phyloP scores from a whole-genome alignment of 257 asterid genomes.

The Leptodermis oblonga region DNA sequence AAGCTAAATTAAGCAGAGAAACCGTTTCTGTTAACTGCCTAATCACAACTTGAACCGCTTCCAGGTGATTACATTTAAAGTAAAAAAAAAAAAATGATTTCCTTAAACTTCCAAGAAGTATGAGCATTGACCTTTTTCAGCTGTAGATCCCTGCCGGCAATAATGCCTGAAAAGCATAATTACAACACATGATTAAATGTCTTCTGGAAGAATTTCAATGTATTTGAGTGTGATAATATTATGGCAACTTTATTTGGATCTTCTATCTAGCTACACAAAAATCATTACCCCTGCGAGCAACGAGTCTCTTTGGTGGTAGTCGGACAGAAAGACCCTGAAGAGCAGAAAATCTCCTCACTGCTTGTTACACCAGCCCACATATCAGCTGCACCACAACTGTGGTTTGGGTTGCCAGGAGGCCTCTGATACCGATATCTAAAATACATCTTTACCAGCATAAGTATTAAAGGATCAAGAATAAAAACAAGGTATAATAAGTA shows the following conservation, averaged over 20 bases:
- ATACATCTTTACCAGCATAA: constrained; percentile 30
- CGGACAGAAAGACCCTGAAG: constrained; percentile 93
- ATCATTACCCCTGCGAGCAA: constrained; percentile 64
- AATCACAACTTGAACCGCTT: background rate
- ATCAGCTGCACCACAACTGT: constrained; percentile 93
- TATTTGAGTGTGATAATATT: background rate
- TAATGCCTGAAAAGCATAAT: constrained; percentile 59
- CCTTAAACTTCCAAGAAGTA: background rate
- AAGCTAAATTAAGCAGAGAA: background rate
- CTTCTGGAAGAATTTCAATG: background rate
- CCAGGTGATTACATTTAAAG: background rate
- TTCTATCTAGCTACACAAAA: constrained; percentile 15
- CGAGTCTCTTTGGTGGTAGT: constrained; percentile 56
- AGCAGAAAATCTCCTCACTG: constrained; percentile 73
- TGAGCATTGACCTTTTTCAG: constrained; percentile 49
- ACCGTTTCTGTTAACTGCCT: background rate
- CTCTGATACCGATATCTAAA: constrained; percentile 79
- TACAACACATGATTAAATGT: background rate
- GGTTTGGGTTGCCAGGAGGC: constrained; percentile 81
- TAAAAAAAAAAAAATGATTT: constrained; percentile 8
- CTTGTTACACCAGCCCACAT: constrained; percentile 71
- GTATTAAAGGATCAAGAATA: constrained; percentile 29
- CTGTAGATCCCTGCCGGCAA: constrained; percentile 84
- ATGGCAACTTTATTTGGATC: background rate
- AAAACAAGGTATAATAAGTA: constrained; percentile 19